Conservation (phyloP, 1,139 yeast genomes). For the Geotrichum australiense region DNA sequence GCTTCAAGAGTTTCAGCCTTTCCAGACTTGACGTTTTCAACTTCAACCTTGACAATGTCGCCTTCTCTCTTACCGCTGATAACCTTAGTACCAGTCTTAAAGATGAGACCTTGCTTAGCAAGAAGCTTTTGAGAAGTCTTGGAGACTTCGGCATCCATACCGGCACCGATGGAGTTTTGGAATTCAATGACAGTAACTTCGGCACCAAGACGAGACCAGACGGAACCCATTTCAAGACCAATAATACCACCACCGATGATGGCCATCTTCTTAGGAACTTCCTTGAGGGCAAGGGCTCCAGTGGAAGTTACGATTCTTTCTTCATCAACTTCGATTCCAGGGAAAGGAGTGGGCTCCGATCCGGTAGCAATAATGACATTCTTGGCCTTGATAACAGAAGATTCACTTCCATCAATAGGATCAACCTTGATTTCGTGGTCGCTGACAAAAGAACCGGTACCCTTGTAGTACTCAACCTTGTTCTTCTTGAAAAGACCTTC, state of each 20-base stretch:
- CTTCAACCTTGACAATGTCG: conserved; percentile 84
- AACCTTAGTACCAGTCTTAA: conserved; percentile 91
- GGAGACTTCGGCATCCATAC: conserved; percentile 96
- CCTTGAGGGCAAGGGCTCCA: conserved; percentile 78
- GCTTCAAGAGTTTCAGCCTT: conserved; percentile 74
- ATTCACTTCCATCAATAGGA: conserved; percentile 81
- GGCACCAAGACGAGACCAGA: conserved; percentile 90
- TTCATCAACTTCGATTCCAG: conserved; percentile 94
- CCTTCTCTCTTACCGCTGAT: conserved; percentile 81
- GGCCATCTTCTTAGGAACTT: conserved; percentile 84
- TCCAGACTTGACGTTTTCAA: conserved; percentile 85
- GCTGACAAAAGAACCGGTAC: conserved; percentile 79
- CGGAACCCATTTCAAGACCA: conserved; percentile 99
- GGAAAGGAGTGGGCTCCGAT: conserved; percentile 98
- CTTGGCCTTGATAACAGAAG: conserved; percentile 62
- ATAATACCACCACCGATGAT: conserved; percentile 99
- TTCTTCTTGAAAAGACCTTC: conserved; percentile 94
- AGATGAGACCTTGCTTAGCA: conserved; percentile 90
- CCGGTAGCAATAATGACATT: conserved; percentile 96
- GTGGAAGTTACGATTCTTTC: conserved; percentile 96
- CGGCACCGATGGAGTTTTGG: conserved; percentile 85
- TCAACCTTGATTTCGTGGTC: conserved; percentile 73
- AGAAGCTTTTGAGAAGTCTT: conserved; percentile 82
- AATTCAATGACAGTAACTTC: conserved; percentile 94
- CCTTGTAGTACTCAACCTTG: conserved; percentile 91